These are phyloP conservation scores for Ascochyta pisi DNA, from an alignment of 2,329 filamentous ascomycete species.

Conservation along the genomic window DNA sequence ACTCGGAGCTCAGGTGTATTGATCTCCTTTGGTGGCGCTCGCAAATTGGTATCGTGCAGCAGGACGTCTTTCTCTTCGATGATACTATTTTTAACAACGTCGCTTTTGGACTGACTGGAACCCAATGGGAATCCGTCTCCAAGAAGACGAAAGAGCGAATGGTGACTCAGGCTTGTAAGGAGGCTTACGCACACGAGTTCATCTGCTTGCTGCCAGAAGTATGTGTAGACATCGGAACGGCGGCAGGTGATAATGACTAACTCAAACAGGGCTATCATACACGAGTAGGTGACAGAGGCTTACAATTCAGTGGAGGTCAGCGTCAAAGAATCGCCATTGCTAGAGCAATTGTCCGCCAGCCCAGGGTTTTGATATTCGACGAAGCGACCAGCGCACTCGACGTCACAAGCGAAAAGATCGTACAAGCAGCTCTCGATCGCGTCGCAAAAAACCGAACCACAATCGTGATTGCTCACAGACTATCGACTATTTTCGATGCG, in stretches of 20 bases:
- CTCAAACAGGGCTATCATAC: conserved; percentile 74
- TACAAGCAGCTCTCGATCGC: conserved; percentile 86
- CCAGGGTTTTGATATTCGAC: conserved; percentile 86
- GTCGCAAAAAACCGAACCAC: conserved; percentile 86
- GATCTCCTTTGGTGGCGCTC: conserved; percentile 90
- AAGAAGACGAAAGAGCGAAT: conserved; percentile 69
- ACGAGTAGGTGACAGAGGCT: conserved; percentile 87
- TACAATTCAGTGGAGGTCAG: conserved; percentile 89
- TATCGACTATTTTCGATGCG: conserved; percentile 87
- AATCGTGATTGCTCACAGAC: conserved; percentile 89
- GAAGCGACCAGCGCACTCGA: conserved; percentile 93
- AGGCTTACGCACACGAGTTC: conserved; percentile 93
- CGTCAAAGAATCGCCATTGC: conserved; percentile 96
- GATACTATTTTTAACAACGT: conserved; percentile 90
- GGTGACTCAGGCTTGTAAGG: conserved; percentile 66
- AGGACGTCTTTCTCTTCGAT: conserved; percentile 88
- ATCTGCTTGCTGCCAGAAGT: conserved; percentile 64
- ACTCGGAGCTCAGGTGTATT: conserved; percentile 71
- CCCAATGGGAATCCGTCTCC: conserved; percentile 60
- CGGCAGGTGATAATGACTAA: background rate
- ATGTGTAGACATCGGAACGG: conserved; percentile 45
- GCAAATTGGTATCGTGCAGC: conserved; percentile 87
- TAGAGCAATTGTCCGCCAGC: conserved; percentile 83
- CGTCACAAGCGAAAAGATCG: conserved; percentile 90
- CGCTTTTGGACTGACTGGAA: conserved; percentile 76